phyloP scores from a whole-genome alignment of 139 green algal genomes.

The Dunaliella primolecta region DNA sequence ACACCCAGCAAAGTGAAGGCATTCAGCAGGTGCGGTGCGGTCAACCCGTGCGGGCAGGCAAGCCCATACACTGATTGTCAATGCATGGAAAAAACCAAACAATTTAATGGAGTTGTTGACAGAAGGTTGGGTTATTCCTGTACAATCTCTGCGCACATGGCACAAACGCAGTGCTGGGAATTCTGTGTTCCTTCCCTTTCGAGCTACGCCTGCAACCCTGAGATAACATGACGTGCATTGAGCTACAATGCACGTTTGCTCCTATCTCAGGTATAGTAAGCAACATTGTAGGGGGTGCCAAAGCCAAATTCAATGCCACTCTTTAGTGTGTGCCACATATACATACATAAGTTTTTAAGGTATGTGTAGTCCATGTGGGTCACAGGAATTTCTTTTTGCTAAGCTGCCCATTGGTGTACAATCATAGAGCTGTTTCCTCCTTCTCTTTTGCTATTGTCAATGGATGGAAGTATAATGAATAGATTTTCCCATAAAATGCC shows the following conservation, averaged over 20 bases:
- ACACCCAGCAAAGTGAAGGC: neutral
- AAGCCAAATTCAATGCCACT: too few species aligned
- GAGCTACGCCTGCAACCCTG: neutral
- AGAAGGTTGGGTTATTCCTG: too few species aligned
- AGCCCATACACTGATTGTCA: neutral
- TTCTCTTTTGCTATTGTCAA: too few species aligned
- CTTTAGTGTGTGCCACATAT: too few species aligned
- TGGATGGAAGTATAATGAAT: too few species aligned
- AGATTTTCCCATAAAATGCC: too few species aligned
- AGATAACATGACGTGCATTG: neutral
- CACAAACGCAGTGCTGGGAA: too few species aligned
- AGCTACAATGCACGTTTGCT: neutral
- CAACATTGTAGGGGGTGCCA: too few species aligned
- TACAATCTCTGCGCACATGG: too few species aligned
- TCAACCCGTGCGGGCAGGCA: too few species aligned
- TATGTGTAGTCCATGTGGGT: neutral
- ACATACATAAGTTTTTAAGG: neutral
- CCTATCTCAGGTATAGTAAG: neutral
- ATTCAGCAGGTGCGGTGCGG: neutral
- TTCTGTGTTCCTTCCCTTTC: too few species aligned
- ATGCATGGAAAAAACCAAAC: neutral
- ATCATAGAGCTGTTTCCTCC: neutral
- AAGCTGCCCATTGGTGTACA: neutral
- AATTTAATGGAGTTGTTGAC: neutral
- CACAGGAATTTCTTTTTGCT: too few species aligned